These are phyloP conservation scores for Zopfia rhizophila DNA, from an alignment of 2,329 filamentous ascomycete species.

Conservation along the genomic window DNA sequence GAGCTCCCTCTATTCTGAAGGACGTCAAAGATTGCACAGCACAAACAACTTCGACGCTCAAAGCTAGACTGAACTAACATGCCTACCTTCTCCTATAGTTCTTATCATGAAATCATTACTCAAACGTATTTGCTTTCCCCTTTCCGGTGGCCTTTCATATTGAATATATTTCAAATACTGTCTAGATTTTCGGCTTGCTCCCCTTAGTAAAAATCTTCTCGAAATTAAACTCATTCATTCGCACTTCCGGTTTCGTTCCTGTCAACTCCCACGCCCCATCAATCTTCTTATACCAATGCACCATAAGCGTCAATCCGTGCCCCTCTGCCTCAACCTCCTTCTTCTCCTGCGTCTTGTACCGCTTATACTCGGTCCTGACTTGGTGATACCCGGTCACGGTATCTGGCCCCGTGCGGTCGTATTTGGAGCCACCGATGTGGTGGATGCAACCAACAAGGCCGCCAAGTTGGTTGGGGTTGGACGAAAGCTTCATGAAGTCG, in stretches of 20 bases:
- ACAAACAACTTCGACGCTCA: too few relatives aligned
- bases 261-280: slow-evolving; percentile 14
- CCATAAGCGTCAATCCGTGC: slow-evolving; percentile 16
- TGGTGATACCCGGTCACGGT: slow-evolving; percentile 19
- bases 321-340: slow-evolving; percentile 20
- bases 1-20: too few relatives aligned
- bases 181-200: too few relatives aligned
- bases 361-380: slow-evolving; percentile 19
- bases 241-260: slow-evolving; percentile 11
- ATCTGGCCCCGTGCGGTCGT: slow-evolving; percentile 16
- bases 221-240: slow-evolving; percentile 22
- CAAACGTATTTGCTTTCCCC: too few relatives aligned
- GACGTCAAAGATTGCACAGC: too few relatives aligned
- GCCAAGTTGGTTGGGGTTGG: slow-evolving; percentile 7
- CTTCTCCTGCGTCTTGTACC: slow-evolving; percentile 17
- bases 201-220: slow-evolving; percentile 16
- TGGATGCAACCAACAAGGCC: slow-evolving; percentile 21
- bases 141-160: too few relatives aligned
- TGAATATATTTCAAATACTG: too few relatives aligned
- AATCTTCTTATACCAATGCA: slow-evolving; percentile 17
- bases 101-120: too few relatives aligned
- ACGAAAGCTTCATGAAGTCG: slow-evolving; percentile 13
- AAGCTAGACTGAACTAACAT: too few relatives aligned
- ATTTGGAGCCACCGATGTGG: slow-evolving; percentile 18
- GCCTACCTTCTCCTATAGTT: too few relatives aligned